Percentiles rank a stretch among this genome's conserved stretches.
phyloP scores from a whole-genome alignment of 768 basidiomycete genomes.

The Coprinellus micaceus region DNA sequence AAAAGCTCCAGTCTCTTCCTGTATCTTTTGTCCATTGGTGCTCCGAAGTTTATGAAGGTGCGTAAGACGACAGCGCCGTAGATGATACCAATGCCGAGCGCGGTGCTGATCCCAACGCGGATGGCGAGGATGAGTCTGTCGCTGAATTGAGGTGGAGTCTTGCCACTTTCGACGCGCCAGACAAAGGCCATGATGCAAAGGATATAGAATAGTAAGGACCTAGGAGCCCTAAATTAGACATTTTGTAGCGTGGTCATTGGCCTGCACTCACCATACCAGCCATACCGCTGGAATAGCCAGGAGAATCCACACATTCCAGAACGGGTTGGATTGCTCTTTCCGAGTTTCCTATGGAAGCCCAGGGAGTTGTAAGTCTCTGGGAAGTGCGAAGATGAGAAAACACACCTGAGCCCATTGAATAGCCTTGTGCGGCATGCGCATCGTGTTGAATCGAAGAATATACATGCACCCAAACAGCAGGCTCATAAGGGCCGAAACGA shows the following conservation, averaged over 20 bases:
- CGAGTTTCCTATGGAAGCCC: slow-evolving; percentile 46
- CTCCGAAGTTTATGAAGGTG: slow-evolving; percentile 54
- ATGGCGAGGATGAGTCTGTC: neutral
- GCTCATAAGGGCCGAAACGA: slow-evolving; percentile 59
- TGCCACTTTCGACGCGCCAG: slow-evolving; percentile 33
- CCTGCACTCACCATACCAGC: slow-evolving; percentile 49
- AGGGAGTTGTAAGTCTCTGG: neutral
- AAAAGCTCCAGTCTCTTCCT: neutral
- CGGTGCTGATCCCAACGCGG: slow-evolving; percentile 41
- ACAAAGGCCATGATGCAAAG: slow-evolving; percentile 57
- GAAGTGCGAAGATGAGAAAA: neutral
- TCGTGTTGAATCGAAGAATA: slow-evolving; percentile 59
- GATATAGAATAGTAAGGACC: slow-evolving; percentile 58
- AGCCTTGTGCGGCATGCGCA: slow-evolving; percentile 63
- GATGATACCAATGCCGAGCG: slow-evolving; percentile 48
- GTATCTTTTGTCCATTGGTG: slow-evolving; percentile 34
- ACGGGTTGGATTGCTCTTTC: slow-evolving; percentile 22
- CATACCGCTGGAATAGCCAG: slow-evolving; percentile 61
- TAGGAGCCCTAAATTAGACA: slow-evolving; percentile 13
- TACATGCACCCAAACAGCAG: slow-evolving; percentile 62
- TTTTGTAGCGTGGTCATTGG: neutral
- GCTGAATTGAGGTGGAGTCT: neutral
- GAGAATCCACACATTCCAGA: slow-evolving; percentile 71
- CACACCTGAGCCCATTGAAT: slow-evolving; percentile 59
- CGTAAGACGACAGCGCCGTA: slow-evolving; percentile 50